A percentile compares a stretch with the other conserved stretches of the same genome.
Conservation (phyloP, 169 alveolate genomes). For the Plasmodium relictum region DNA sequence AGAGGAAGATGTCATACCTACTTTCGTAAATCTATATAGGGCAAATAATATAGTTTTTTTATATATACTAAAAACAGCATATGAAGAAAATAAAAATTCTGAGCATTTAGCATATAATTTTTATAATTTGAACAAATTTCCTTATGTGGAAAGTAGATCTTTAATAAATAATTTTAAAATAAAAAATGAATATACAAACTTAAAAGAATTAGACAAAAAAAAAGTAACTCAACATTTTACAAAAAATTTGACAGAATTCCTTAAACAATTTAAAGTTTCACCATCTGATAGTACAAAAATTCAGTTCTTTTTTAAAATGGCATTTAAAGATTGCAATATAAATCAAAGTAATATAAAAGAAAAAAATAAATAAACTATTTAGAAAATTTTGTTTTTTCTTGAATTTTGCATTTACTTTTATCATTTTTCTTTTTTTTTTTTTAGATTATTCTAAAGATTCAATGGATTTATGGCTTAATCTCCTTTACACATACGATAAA, state of each 20-base stretch:
- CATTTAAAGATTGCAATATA: constrained; percentile 62
- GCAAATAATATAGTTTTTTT: constrained; percentile 41
- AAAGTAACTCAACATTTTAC: background rate
- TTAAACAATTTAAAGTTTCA: background rate
- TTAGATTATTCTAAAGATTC: constrained; percentile 7
- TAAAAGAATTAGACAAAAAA: background rate
- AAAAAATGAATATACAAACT: background rate
- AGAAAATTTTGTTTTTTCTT: background rate
- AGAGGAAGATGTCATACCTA: constrained; percentile 16
- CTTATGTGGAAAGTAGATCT: background rate
- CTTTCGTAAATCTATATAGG: constrained; percentile 38
- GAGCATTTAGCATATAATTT: constrained; percentile 10
- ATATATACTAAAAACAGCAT: constrained; percentile 25
- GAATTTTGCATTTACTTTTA: background rate
- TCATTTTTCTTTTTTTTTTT: background rate
- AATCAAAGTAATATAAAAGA: constrained; percentile 26
- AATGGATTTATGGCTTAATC: background rate
- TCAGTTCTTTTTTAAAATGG: constrained; percentile 20
- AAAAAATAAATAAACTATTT: background rate
- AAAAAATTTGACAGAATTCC: background rate
- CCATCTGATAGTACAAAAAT: background rate
- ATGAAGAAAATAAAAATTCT: constrained; percentile 10
- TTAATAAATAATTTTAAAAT: background rate
- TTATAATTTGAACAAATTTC: background rate
- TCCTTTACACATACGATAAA: constrained; percentile 36